Evolutionary conservation across 345 rosid species (phyloP).

Genomic region (Syzygium aromaticum): DNA sequence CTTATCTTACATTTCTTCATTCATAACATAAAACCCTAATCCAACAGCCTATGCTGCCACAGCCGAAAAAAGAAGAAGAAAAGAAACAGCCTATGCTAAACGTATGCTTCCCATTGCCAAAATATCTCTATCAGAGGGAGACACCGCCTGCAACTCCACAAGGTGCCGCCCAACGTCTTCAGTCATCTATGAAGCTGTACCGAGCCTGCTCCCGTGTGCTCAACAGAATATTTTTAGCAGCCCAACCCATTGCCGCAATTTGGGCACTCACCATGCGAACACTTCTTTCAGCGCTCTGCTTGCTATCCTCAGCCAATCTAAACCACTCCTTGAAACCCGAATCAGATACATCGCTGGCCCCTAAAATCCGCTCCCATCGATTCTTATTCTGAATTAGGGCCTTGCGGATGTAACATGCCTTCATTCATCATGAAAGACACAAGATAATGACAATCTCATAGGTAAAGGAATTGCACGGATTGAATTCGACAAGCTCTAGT

Average conservation of each 20-base stretch:
- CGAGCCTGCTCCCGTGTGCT: constrained; percentile 47
- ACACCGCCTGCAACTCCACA: not conserved
- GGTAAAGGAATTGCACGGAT: not conserved
- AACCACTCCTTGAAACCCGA: constrained; percentile 25
- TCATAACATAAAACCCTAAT: not conserved
- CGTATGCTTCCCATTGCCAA: not conserved
- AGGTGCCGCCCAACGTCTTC: constrained; percentile 2
- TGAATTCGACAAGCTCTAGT: not conserved
- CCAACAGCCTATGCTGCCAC: not conserved
- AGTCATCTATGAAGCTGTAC: constrained; percentile 52
- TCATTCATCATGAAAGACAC: not conserved
- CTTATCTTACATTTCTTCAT: not conserved
- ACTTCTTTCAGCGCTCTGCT: constrained; percentile 16
- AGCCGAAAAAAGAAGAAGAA: not conserved
- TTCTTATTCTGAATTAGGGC: constrained; percentile 18
- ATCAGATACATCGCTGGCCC: constrained; percentile 7
- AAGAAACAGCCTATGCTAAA: not conserved
- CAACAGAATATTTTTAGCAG: constrained; percentile 51
- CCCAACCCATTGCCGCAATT: constrained; percentile 59
- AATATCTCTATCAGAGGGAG: not conserved
- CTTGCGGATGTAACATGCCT: constrained; percentile 53
- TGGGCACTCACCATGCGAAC: constrained; percentile 25
- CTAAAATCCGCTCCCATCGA: constrained; percentile 16
- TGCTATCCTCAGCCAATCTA: constrained; percentile 33
- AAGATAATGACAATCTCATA: not conserved